phyloP scores from a whole-genome alignment of 208 protist genomes.

The Trichomonas vaginalis region DNA sequence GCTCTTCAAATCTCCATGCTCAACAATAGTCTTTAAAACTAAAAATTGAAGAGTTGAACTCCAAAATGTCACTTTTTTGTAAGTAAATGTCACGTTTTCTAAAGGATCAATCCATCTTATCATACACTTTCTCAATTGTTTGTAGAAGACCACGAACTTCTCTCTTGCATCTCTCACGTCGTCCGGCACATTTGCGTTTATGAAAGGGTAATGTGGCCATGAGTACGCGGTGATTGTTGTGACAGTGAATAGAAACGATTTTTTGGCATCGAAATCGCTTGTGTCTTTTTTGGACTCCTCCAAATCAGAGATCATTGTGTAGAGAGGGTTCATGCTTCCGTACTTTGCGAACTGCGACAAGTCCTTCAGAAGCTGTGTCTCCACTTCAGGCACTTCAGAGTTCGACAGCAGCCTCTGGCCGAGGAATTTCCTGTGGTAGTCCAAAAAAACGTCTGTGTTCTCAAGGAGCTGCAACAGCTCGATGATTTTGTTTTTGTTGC shows the following conservation, averaged over 20 bases:
- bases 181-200: background rate
- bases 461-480: background rate
- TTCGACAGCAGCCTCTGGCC: background rate
- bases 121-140: background rate
- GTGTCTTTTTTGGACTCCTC: background rate
- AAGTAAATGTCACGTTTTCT: background rate
- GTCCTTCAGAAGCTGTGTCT: background rate
- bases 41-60: background rate
- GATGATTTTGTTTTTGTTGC: background rate
- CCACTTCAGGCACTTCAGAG: background rate
- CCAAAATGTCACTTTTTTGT: background rate
- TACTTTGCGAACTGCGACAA: background rate
- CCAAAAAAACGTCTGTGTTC: background rate
- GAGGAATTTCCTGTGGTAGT: background rate
- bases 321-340: background rate
- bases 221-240: background rate
- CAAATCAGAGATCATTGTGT: background rate
- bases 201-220: background rate
- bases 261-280: background rate
- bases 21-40: background rate
- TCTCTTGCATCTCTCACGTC: background rate
- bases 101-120: background rate
- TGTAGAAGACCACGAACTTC: background rate
- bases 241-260: background rate
- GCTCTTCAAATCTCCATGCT: background rate